Base-by-base conservation (phyloP, 2,329 filamentous ascomycete species). In the Chaetothyriales sp. region DNA sequence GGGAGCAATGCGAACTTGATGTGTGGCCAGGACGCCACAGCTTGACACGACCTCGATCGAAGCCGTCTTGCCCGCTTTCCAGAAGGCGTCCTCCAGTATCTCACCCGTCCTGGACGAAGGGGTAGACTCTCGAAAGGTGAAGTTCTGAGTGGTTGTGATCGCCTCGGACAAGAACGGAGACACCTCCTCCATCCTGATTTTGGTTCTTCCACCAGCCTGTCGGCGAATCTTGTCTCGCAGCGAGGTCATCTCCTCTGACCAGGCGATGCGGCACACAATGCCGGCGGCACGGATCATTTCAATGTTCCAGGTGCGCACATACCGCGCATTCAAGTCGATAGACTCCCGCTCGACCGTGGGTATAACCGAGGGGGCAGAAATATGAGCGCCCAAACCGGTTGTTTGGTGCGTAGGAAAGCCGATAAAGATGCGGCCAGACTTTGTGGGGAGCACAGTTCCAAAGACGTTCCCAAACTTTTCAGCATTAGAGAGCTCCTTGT, bases 321-420 rank as follows among this genome's bases (percentile, higher is more conserved):
- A 95, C 51, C 89, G 80, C 15, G 92, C 93, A 64, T 98, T 96
- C 55, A 98, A 74, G 66, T 98, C 92, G 52, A 98, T 95, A 49
- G 87, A 92, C 64, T 98, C 92, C 63, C 92, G 81, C 67, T 98
- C 92, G 2, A 98, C 93, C 0, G 92, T 98, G 0, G 92, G 92
- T 51, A 98, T 98, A 12, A 98, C 82, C 0, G 90, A 95, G 1
- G 89, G 92, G 0, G 92, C 92, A 10, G 90, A 96, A 26, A 98
- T 84, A 65, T 98, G 92, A 64, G 93, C 84, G 15, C 90, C 85
- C 25, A 90, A 81, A 50, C 90, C 92, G 0, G 93, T 98, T 0
- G 92, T 98, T 69, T 98, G 92, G 59, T 90, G 89, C 1, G 92
- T 98, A 2, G 92, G 90, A 63, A 98, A 98, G 0, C 92, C 92